A percentile compares a stretch with the other conserved stretches of the same genome.
Conservation (phyloP, 2,329 filamentous ascomycete species). For the Sordariomycetes sp. region DNA sequence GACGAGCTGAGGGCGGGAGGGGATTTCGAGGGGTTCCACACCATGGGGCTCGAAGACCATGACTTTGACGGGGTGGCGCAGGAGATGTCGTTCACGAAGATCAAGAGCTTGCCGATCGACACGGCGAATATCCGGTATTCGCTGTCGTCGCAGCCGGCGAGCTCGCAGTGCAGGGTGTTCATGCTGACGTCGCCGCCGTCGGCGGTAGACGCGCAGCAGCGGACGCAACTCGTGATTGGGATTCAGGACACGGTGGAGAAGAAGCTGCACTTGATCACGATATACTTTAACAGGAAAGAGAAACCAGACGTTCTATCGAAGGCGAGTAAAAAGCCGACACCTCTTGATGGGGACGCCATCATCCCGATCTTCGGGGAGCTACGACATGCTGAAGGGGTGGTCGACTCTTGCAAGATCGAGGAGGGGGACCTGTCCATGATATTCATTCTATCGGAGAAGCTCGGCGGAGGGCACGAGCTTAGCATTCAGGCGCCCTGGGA, state of each 20-base stretch:
- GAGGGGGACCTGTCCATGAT: constrained; percentile 60
- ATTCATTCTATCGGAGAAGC: constrained; percentile 56
- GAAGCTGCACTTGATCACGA: constrained; percentile 54
- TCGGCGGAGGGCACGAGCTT: constrained; percentile 52
- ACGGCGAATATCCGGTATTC: constrained; percentile 52
- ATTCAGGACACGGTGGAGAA: constrained; percentile 61
- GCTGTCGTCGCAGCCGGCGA: constrained; percentile 38
- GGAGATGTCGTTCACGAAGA: constrained; percentile 61
- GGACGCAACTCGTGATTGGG: constrained; percentile 51
- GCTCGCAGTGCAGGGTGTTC: constrained; percentile 49
- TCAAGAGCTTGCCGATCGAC: constrained; percentile 56
- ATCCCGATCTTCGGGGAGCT: constrained; percentile 25
- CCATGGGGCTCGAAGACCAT: constrained; percentile 63
- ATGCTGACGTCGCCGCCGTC: constrained; percentile 52
- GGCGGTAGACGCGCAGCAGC: constrained; percentile 39
- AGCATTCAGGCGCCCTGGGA: constrained; percentile 71
- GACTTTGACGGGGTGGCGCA: constrained; percentile 60
- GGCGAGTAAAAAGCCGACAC: constrained; percentile 11
- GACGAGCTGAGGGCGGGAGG: constrained; percentile 55
- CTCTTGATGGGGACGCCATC: constrained; percentile 5
- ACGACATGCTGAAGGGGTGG: constrained; percentile 53
- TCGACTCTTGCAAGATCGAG: constrained; percentile 61
- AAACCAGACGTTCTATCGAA: constrained; percentile 16
- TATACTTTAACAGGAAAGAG: constrained; percentile 40
- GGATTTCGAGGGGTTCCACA: constrained; percentile 58